Evolutionary conservation across 768 basidiomycete genomes (phyloP).

Genomic region (Rhodosporidiobolus sp.): DNA sequence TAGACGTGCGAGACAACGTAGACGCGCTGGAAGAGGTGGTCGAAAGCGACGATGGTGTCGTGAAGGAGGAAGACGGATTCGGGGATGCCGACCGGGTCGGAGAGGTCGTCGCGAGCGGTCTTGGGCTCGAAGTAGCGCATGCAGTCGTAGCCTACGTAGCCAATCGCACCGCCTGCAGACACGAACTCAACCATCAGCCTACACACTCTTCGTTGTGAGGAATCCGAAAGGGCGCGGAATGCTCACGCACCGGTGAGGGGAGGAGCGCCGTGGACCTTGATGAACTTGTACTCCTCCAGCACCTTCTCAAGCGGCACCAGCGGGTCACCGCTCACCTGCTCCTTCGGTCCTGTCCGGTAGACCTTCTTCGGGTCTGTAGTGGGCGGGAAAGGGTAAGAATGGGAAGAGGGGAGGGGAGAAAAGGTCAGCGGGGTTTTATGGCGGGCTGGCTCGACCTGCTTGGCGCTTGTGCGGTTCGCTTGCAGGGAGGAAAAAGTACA

Average conservation of each 20-base stretch:
- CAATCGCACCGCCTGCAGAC: slow-evolving; percentile 78
- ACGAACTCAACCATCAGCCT: too few species aligned
- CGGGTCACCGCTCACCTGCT: slow-evolving; percentile 83
- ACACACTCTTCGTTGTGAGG: too few species aligned
- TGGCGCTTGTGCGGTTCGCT: too few species aligned
- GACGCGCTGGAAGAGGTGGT: slow-evolving; percentile 90
- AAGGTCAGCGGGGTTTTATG: too few species aligned
- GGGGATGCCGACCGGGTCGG: slow-evolving; percentile 80
- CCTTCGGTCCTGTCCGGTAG: slow-evolving; percentile 78
- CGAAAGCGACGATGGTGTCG: slow-evolving; percentile 92
- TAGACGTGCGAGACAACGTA: slow-evolving; percentile 97
- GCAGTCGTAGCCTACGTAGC: slow-evolving; percentile 95
- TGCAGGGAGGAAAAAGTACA: too few species aligned
- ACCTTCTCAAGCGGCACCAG: slow-evolving; percentile 78
- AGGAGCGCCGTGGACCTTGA: slow-evolving; percentile 75
- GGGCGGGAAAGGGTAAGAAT: too few species aligned
- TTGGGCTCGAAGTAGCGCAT: slow-evolving; percentile 90
- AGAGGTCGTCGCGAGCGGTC: slow-evolving; percentile 63
- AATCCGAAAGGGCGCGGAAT: too few species aligned
- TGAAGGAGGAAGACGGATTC: slow-evolving; percentile 96
- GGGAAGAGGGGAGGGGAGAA: neutral
- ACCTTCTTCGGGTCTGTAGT: slow-evolving; percentile 83
- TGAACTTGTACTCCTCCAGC: slow-evolving; percentile 77
- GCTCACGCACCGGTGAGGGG: slow-evolving; percentile 71
- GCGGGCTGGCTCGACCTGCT: too few species aligned